phyloP scores from a whole-genome alignment of 768 basidiomycete species.

The Leccinellum luteum region DNA sequence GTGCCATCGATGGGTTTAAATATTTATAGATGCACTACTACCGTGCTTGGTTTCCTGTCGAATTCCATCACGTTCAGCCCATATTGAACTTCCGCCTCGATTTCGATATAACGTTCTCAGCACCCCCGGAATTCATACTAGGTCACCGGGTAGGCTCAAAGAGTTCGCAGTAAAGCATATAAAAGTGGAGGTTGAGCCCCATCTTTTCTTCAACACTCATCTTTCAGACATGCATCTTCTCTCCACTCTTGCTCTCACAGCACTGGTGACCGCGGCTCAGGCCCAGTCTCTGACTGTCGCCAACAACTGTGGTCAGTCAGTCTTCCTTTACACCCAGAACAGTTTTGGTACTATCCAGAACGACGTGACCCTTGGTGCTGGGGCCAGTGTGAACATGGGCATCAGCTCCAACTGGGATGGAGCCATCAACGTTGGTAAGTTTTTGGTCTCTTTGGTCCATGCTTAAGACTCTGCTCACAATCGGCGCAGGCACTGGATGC shows the following conservation, averaged over 20 bases:
- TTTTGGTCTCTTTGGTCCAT: not conserved
- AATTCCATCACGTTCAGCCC: not conserved
- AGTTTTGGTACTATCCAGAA: constrained; percentile 28
- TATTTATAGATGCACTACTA: not conserved
- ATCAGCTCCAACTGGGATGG: constrained; percentile 33
- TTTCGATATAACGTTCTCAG: not conserved
- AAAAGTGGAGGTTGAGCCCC: not conserved
- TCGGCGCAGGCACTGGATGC: constrained; percentile 27
- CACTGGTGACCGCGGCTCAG: constrained; percentile 1
- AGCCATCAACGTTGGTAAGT: constrained; percentile 30
- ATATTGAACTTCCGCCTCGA: not conserved
- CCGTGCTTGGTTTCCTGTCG: not conserved
- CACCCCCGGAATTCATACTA: not conserved
- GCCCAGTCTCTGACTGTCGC: constrained; percentile 31
- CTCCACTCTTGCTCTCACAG: not conserved
- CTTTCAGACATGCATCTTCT: constrained; percentile 1
- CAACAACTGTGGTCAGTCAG: constrained; percentile 25
- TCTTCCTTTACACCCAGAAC: constrained; percentile 31
- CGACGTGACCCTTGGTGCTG: constrained; percentile 24
- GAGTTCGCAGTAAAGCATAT: constrained; percentile 8
- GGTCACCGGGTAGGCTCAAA: not conserved
- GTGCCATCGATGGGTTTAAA: not conserved
- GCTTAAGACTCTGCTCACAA: constrained; percentile 3
- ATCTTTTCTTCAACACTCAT: not conserved
- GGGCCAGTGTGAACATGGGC: constrained; percentile 25